A percentile compares a stretch with the other conserved stretches of the same genome.
Evolutionary conservation across 768 basidiomycete genomes (phyloP).

Genomic region (Pleurotus salmoneostramineus): DNA sequence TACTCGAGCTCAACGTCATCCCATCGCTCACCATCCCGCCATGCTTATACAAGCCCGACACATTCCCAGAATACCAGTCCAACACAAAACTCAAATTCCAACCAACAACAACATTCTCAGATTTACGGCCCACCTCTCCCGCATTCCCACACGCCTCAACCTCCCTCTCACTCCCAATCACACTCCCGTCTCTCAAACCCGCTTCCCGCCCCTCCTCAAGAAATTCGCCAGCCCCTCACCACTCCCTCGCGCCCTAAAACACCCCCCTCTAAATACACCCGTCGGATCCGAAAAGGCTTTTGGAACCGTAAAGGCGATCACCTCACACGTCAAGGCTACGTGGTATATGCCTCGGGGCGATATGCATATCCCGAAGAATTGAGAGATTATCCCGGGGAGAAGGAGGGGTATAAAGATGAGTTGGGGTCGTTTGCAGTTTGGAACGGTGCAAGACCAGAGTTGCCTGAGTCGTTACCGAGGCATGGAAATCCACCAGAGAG

Average conservation of each 20-base stretch:
- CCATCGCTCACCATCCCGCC: constrained; percentile 5
- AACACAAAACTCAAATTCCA: background rate
- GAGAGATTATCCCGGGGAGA: constrained; percentile 50
- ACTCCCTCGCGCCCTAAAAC: constrained; percentile 14
- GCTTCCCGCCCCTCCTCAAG: constrained; percentile 21
- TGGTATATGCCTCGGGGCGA: constrained; percentile 63
- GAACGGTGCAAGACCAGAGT: constrained; percentile 44
- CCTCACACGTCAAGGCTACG: constrained; percentile 46
- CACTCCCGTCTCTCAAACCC: constrained; percentile 16
- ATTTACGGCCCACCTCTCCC: constrained; percentile 7
- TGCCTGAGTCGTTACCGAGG: constrained; percentile 58
- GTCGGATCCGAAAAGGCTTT: constrained; percentile 47
- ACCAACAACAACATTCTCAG: constrained; percentile 2
- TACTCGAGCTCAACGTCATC: constrained; percentile 12
- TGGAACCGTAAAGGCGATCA: constrained; percentile 82
- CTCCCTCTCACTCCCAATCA: constrained; percentile 17
- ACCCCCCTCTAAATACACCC: constrained; percentile 23
- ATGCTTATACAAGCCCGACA: constrained; percentile 3
- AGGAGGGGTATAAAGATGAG: constrained; percentile 55
- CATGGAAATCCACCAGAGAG: constrained; percentile 47
- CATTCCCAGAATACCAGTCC: constrained; percentile 4
- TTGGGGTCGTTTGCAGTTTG: constrained; percentile 37
- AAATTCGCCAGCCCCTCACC: constrained; percentile 11
- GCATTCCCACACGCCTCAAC: background rate
- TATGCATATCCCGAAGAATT: constrained; percentile 60